These are phyloP conservation scores for Penicillium digitatum DNA, from an alignment of 2,329 filamentous ascomycete species.

Conservation along the genomic window DNA sequence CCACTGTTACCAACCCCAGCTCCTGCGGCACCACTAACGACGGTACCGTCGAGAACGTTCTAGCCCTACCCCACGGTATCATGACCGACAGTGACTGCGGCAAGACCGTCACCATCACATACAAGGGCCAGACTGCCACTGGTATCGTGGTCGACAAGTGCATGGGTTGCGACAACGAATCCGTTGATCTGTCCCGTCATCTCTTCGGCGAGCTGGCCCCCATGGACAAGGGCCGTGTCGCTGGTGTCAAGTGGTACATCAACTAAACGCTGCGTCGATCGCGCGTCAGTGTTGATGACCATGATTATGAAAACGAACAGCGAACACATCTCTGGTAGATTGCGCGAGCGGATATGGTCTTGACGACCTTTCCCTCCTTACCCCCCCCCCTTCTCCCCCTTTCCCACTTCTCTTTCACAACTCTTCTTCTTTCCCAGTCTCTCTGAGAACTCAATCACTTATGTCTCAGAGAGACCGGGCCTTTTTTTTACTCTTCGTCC, in stretches of 20 bases:
- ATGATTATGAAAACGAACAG: neutral
- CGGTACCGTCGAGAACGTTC: conserved; percentile 56
- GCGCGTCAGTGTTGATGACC: conserved; percentile 5
- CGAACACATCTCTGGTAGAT: conserved; percentile 25
- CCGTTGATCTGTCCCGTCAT: conserved; percentile 60
- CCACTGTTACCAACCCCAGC: conserved; percentile 50
- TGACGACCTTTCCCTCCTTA: conserved; percentile 18
- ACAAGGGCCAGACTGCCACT: conserved; percentile 55
- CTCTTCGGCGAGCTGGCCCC: conserved; percentile 52
- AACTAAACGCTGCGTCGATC: conserved; percentile 28
- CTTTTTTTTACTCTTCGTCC: conserved; percentile 15
- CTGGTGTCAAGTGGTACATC: conserved; percentile 42
- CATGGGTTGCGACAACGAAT: conserved; percentile 56
- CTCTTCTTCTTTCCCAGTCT: conserved; percentile 17
- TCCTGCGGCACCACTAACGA: conserved; percentile 61
- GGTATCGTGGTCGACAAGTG: conserved; percentile 72
- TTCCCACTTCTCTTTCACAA: conserved; percentile 8
- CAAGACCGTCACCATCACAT: conserved; percentile 61
- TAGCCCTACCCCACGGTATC: conserved; percentile 63
- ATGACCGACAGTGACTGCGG: conserved; percentile 71
- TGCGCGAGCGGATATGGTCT: conserved; percentile 17
- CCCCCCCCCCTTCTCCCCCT: conserved; percentile 10
- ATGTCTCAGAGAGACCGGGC: neutral
- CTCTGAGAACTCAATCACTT: neutral
- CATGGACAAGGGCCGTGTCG: conserved; percentile 39